Evolutionary conservation across 1,284 basidiomycete species (phyloP).

Genomic region (Wallemia ichthyophaga): DNA sequence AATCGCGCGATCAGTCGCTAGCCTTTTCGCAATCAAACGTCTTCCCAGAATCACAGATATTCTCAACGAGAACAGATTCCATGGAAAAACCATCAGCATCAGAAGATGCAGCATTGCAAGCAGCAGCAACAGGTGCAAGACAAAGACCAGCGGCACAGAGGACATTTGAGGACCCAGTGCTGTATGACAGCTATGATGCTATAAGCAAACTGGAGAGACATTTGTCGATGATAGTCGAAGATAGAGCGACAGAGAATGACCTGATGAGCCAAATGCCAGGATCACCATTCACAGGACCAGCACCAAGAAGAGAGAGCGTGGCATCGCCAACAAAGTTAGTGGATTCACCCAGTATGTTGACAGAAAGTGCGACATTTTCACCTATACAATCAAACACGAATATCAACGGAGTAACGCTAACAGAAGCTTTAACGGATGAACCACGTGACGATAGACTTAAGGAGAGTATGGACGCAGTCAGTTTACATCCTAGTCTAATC

Average conservation of each 20-base stretch:
- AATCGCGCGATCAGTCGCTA: neutral
- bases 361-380: neutral
- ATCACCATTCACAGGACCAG: neutral
- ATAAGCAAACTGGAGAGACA: neutral
- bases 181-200: neutral
- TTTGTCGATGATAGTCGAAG: neutral
- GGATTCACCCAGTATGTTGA: neutral
- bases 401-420: neutral
- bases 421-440: neutral
- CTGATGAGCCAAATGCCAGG: neutral
- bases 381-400: neutral
- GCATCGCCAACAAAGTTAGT: neutral
- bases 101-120: too few relatives aligned
- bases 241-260: neutral
- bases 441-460: neutral
- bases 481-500: neutral
- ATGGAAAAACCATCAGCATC: neutral
- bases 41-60: neutral
- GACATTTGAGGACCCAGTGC: neutral
- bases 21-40: neutral
- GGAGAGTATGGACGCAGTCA: conserved; percentile 1
- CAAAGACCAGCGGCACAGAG: too few relatives aligned
- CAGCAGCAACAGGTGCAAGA: too few relatives aligned
- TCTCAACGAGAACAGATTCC: neutral
- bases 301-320: neutral